Percentiles rank a stretch among this genome's conserved stretches.
Conservation (phyloP, 768 basidiomycete species). For the Austroboletus eburneus region DNA sequence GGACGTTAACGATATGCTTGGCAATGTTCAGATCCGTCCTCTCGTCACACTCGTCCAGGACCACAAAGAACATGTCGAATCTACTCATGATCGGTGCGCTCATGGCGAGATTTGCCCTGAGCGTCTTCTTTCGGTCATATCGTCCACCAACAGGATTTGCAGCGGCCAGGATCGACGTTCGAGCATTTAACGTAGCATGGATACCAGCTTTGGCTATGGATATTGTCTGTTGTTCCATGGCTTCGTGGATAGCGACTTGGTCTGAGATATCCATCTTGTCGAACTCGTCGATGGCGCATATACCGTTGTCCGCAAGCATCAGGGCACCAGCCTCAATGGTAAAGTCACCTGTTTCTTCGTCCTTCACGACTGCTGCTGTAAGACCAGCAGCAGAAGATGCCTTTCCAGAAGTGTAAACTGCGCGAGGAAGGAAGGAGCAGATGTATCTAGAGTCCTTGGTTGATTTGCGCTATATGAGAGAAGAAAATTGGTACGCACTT, state of each 20-base stretch:
- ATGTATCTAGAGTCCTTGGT: constrained; percentile 64
- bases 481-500: constrained; percentile 56
- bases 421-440: constrained; percentile 95
- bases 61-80: constrained; percentile 97
- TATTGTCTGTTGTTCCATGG: constrained; percentile 99
- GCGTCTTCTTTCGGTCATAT: constrained; percentile 90
- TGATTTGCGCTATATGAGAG: background rate
- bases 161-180: constrained; percentile 95
- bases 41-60: constrained; percentile 95
- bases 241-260: constrained; percentile 99
- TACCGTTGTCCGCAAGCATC: constrained; percentile 99
- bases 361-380: constrained; percentile 96
- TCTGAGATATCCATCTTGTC: constrained; percentile 99
- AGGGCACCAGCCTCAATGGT: constrained; percentile 98
- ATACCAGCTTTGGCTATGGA: constrained; percentile 99
- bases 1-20: constrained; percentile 95
- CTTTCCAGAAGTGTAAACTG: constrained; percentile 99
- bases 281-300: constrained; percentile 99
- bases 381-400: constrained; percentile 98
- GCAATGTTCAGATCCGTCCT: constrained; percentile 91
- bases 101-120: constrained; percentile 94
- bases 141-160: constrained; percentile 97
- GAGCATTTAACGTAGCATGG: constrained; percentile 95
- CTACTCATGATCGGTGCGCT: constrained; percentile 98
- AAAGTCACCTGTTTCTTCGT: constrained; percentile 98